Conservation (phyloP, 2,329 filamentous ascomycete species). For the Dothistroma septosporum region DNA sequence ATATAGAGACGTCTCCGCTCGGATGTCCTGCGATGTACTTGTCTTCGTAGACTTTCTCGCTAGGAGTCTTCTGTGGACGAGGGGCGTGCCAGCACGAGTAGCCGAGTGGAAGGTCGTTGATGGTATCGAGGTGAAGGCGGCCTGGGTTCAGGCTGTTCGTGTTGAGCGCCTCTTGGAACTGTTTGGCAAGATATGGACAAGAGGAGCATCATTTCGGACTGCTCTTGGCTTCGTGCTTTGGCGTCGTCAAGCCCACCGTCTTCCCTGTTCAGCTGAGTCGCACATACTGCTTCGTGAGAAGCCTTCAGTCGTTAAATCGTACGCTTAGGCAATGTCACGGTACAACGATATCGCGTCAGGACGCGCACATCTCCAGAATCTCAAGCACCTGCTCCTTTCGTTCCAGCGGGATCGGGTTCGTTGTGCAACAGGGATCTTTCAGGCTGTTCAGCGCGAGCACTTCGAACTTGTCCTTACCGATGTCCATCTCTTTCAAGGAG, state of each 20-base stretch:
- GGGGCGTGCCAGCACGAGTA: neutral
- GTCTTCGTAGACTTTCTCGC: neutral
- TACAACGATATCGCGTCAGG: too few species aligned
- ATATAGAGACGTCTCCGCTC: neutral
- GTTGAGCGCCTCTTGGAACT: neutral
- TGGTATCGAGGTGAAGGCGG: neutral
- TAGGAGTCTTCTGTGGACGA: neutral
- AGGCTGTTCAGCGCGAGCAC: constrained; percentile 49
- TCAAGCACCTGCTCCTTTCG: constrained; percentile 50
- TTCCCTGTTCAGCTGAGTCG: too few species aligned
- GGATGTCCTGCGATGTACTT: neutral
- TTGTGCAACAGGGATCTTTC: constrained; percentile 48
- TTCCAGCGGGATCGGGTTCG: constrained; percentile 49
- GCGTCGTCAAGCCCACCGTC: too few species aligned
- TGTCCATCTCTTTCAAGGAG: constrained; percentile 49
- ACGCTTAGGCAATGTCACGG: too few species aligned
- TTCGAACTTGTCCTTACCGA: constrained; percentile 48
- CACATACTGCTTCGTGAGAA: too few species aligned
- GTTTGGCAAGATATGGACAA: neutral
- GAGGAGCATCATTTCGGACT: neutral
- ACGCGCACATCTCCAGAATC: constrained; percentile 43
- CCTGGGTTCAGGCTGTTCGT: neutral
- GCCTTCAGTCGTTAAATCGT: too few species aligned
- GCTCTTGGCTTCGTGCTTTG: neutral
- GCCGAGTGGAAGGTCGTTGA: neutral